Base-by-base conservation (phyloP, 164 flowering plant species). In the Stephania yunnanensis region DNA sequence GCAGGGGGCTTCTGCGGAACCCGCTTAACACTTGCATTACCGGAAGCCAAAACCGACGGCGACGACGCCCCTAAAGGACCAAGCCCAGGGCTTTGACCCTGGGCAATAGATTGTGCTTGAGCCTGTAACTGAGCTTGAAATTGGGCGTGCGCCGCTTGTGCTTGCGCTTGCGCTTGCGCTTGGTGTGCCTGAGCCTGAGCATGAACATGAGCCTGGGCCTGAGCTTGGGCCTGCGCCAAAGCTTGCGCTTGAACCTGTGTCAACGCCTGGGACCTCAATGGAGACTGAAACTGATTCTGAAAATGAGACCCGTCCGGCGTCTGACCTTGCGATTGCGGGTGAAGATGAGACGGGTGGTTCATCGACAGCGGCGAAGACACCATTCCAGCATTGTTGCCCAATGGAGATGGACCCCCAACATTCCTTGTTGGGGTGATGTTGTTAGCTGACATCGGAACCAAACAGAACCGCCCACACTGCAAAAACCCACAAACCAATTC, bases 1-100 rank as follows among this genome's bases (percentile, higher is more conserved):
- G 87, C 85, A 53, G 93, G 90, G 1, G 95, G 97, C 73, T 82
- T 93, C 67, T 86, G 98, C n/a, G 76, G 80, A 20, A 83, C 74
- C 45, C 93, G 77, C 82, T 90, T 94, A 6, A 80, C 83, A 73
- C 81, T 82, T 11, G 77, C 89, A 5, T 84, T 72, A 30, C 84
- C 85, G 29, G 92, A 87, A 5, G 87, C 81, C 9, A 89, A 66
- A 13, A 82, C 79, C 67, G 88, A 72, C 17, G 92, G 93, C 0
- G 91, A 85, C 2, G 87, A 78, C 5, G 75, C 81, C 68, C 85
- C 87, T 20, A 68, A 71, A 74, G 74, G 72, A 50, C 83, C 77
- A 74, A 81, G 25, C 72, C 82, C 85, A 0, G 80, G 67, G 45
- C 44, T 75, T 58, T 84, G 90, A 74, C 73, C 20, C 69, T 86